Evolutionary conservation across 495 filamentous ascomycete genomes (phyloP), one percentile per base, ranked within the genome.

Genomic region (Penicillium desertorum): DNA sequence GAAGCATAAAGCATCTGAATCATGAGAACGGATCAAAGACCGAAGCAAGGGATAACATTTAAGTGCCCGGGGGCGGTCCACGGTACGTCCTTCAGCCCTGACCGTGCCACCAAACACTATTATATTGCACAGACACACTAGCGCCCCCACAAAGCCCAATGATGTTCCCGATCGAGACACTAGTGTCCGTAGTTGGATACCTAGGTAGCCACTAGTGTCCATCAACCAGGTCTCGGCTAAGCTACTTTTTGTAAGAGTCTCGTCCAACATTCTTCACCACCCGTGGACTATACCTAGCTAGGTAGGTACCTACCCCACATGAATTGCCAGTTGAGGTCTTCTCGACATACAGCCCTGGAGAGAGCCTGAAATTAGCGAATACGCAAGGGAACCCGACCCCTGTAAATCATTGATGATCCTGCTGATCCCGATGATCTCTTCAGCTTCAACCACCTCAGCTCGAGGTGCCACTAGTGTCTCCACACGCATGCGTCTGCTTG

Each of bases 391-490:
- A n/a, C 19, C 11, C 23, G 30, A 50, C 22, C 47, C 17, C 32
- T 37, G 47, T 23, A 20, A 30, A 50, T 50, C 32, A n/a, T 32
- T 39, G 47, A 10, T 32, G 32, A 50, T 50, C 32, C n/a, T 25
- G 45, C 51, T 12, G 45, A 50, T 45, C 34, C n/a, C 27, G 41
- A 44, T 22, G 37, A 41, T 29, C 22, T 41, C 7, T 34, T 34
- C 30, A 34, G 30, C 49, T 27, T 37, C 19, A 32, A 17, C 47
- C 29, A 50, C 30, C 30, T 42, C 37, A 29, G 52, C 32, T 48
- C 30, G 4, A 46, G 42, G n/a, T 20, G 34, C 44, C 5, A 27
- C 36, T 53, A 53, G 51, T 30, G 36, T 30, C 51, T 9, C 36
- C 51, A 50, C 47, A 11, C 5, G 3, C 14, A 5, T 39, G 19